These are phyloP conservation scores for Geranomyces variabilis DNA, from an alignment of 192 early-diverging fungal species.

Conservation along the genomic window DNA sequence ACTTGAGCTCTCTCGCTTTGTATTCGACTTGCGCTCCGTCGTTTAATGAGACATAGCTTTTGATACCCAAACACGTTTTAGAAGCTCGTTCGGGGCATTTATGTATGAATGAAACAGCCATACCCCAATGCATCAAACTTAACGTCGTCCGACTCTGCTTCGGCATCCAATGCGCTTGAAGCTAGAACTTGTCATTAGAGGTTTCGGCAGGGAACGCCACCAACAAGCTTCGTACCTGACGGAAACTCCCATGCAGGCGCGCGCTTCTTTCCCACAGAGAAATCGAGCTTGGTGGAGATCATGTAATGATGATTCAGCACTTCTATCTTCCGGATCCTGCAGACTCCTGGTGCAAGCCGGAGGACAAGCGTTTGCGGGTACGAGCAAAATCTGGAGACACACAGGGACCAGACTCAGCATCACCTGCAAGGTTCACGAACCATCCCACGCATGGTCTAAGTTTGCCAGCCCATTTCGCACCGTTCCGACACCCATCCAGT, in stretches of 20 bases:
- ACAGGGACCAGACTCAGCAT: neutral
- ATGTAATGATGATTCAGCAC: slow-evolving; percentile 79
- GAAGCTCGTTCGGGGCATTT: neutral
- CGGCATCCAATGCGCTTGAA: neutral
- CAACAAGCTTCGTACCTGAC: neutral
- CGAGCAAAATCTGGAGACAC: slow-evolving; percentile 59
- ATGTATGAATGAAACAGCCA: neutral
- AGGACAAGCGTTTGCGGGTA: slow-evolving; percentile 75
- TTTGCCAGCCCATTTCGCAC: slow-evolving; percentile 25
- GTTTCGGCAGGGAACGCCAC: no score
- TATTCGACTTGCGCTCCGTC: slow-evolving; percentile 65
- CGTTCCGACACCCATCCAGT: slow-evolving; percentile 58
- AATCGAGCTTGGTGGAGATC: slow-evolving; percentile 71
- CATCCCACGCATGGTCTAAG: no score
- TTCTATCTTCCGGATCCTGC: slow-evolving; percentile 68
- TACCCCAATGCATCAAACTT: slow-evolving; percentile 15
- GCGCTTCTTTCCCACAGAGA: slow-evolving; percentile 59
- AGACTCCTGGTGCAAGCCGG: slow-evolving; percentile 54
- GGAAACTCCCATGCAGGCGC: neutral
- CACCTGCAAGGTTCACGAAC: neutral
- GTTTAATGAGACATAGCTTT: slow-evolving; percentile 68
- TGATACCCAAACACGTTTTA: no score
- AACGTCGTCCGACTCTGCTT: neutral
- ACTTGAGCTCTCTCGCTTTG: slow-evolving; percentile 74
- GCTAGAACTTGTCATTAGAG: neutral